Conservation (phyloP, 164 flowering plant genomes). For the Cinnamomum micranthum region DNA sequence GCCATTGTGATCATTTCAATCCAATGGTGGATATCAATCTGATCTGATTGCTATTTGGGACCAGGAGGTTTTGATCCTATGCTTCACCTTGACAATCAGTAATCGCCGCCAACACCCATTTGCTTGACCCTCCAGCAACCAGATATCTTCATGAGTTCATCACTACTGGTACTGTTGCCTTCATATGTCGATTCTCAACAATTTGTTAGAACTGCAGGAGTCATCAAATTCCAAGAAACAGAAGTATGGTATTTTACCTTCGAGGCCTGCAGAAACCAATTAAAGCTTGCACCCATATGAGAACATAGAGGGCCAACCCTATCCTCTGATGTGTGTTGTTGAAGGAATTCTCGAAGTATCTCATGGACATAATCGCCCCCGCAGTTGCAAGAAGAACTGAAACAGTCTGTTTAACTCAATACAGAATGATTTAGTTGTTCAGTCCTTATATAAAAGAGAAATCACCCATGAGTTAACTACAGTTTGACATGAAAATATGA, state of each 20-base stretch:
- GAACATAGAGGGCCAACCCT: constrained; percentile 69
- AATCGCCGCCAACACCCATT: not conserved
- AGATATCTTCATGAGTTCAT: no score
- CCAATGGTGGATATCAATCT: not conserved
- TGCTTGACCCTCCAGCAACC: no score
- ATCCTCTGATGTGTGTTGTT: constrained; percentile 70
- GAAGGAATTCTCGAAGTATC: constrained; percentile 66
- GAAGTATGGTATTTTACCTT: constrained; percentile 32
- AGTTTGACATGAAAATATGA: not conserved
- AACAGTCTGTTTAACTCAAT: constrained; percentile 34
- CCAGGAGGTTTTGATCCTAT: not conserved
- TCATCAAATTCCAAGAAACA: not conserved
- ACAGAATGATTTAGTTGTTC: not conserved
- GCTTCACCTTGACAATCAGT: not conserved
- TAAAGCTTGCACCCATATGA: constrained; percentile 61
- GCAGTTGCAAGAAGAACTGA: constrained; percentile 61
- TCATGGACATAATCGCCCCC: constrained; percentile 75
- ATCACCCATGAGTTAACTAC: not conserved
- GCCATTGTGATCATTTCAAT: not conserved
- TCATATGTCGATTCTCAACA: no score
- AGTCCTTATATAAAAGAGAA: not conserved
- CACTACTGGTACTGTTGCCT: no score
- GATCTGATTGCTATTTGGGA: not conserved
- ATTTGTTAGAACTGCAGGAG: not conserved
- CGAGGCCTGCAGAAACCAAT: constrained; percentile 65